Evolutionary conservation across 2,329 filamentous ascomycete genomes (phyloP).

Genomic region (Tolypocladium ovalisporum): DNA sequence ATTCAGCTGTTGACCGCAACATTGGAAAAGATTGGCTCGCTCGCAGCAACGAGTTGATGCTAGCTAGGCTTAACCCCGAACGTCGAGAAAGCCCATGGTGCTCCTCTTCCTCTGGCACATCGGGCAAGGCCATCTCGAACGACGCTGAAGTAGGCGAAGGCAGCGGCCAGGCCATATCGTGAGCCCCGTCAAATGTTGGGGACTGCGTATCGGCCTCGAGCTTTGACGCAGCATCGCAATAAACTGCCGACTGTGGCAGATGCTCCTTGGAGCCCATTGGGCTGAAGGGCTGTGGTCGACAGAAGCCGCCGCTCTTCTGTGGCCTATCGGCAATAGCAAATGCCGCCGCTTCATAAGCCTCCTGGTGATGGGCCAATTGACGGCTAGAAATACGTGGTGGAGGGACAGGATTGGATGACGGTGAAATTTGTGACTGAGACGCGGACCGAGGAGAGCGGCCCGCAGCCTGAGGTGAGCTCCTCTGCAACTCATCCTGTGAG

Average conservation of each 20-base stretch:
- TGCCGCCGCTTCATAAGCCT: constrained; percentile 23
- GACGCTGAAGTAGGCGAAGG: constrained; percentile 11
- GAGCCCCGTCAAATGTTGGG: constrained; percentile 30
- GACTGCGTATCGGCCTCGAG: constrained; percentile 11
- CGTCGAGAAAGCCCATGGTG: constrained; percentile 24
- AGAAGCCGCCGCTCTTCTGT: constrained; percentile 32
- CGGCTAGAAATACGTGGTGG: constrained; percentile 47
- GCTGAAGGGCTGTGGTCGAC: constrained; percentile 31
- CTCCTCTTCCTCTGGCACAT: constrained; percentile 56
- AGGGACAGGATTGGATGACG: constrained; percentile 28
- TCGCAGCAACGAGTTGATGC: constrained; percentile 39
- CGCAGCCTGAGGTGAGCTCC: constrained; percentile 37
- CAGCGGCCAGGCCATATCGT: constrained; percentile 32
- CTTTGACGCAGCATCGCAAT: background rate
- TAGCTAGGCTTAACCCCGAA: constrained; percentile 33
- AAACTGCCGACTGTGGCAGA: background rate
- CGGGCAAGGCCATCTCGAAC: constrained; percentile 37
- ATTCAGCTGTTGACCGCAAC: constrained; percentile 32
- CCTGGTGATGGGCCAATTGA: constrained; percentile 33
- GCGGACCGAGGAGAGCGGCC: constrained; percentile 31
- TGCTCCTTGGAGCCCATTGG: constrained; percentile 12
- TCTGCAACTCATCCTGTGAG: constrained; percentile 39
- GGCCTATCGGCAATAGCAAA: constrained; percentile 29
- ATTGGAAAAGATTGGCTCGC: constrained; percentile 45
- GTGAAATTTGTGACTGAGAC: constrained; percentile 17